Evolutionary conservation across 768 basidiomycete species (phyloP), one percentile per base, ranked within the genome.

Genomic region (Rhodotorula graminis): DNA sequence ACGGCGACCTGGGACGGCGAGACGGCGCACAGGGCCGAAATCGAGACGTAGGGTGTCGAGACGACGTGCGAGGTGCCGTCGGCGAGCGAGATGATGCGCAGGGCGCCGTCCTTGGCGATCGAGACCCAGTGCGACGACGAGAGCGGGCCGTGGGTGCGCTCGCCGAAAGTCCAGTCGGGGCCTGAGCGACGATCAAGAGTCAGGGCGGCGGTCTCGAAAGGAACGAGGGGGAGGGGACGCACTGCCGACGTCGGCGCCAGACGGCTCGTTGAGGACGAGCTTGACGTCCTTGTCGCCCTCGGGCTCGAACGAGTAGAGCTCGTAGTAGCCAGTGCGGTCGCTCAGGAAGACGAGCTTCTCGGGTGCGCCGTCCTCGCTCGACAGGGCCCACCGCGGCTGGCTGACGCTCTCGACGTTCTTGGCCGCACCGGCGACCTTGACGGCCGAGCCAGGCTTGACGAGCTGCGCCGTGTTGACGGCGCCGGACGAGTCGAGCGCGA

Each of bases 271-370:
- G 21, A 64, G 60, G 12, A 64, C 21, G 16, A n/a, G 46, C 33
- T 66, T 31, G 44, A 62, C 55, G 7, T 56, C 64, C 4, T 57
- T 49, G 4, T 19, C 60, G 25, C 44, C 57, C 5, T 63, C 52
- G 53, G 63, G 61, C 61, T 82, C 81, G 79, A 85, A 88, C 33
- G 53, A 42, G 84, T 86, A 90, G 0, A 90, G 88, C 77, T 91
- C 89, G 69, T 85, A 84, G 78, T 84, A 91, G 0, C 88, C 89
- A 25, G 86, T 85, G 65, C 83, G 82, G 74, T 92, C 90, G 46
- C 83, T 85, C 15, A 87, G 86, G 81, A 88, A 90, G 60, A 88
- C 81, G 52, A 91, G 82, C 9, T 80, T 83, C 44, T 61, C 59
- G 10, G 40, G 40, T 27, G 86, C 83, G 74, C 87, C 82, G 27